Evolutionary conservation across 192 early-diverging fungal species (phyloP).

Genomic region (Backusella westeae): DNA sequence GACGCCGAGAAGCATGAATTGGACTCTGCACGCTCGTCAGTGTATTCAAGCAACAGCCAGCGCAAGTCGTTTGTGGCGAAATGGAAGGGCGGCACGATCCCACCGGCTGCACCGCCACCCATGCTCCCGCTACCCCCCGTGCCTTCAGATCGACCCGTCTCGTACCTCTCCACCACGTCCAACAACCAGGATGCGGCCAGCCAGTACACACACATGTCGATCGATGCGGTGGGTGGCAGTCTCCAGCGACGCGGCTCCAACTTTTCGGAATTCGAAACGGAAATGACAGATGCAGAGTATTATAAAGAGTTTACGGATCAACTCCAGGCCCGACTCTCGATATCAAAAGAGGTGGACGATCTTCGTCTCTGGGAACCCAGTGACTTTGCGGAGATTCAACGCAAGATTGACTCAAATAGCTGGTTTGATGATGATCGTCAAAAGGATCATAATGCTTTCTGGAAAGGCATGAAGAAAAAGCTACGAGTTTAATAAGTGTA

Average conservation of each 20-base stretch:
- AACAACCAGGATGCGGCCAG: not conserved
- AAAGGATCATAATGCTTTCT: constrained; percentile 9
- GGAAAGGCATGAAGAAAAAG: constrained; percentile 27
- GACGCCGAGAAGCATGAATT: not conserved
- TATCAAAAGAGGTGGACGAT: constrained; percentile 22
- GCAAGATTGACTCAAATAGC: constrained; percentile 12
- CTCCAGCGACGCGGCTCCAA: not conserved
- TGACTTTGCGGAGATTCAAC: constrained; percentile 12
- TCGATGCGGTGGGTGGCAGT: not conserved
- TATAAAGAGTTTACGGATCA: constrained; percentile 24
- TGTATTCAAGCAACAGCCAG: not conserved
- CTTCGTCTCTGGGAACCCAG: constrained; percentile 14
- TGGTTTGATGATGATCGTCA: not conserved
- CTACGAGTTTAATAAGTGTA: constrained; percentile 6
- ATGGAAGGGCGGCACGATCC: not conserved
- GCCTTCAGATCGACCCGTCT: not conserved
- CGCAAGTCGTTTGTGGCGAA: not conserved
- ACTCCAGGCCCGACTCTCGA: constrained; percentile 4
- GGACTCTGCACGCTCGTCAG: not conserved
- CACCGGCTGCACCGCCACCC: constrained; percentile 15
- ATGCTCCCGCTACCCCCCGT: constrained; percentile 10
- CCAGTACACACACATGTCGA: not conserved
- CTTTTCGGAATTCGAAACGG: not conserved
- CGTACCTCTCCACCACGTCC: not conserved
- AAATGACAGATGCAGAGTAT: constrained; percentile 9